Conservation (phyloP, 306 rosid genomes). For the Acacia melanoxylon region DNA sequence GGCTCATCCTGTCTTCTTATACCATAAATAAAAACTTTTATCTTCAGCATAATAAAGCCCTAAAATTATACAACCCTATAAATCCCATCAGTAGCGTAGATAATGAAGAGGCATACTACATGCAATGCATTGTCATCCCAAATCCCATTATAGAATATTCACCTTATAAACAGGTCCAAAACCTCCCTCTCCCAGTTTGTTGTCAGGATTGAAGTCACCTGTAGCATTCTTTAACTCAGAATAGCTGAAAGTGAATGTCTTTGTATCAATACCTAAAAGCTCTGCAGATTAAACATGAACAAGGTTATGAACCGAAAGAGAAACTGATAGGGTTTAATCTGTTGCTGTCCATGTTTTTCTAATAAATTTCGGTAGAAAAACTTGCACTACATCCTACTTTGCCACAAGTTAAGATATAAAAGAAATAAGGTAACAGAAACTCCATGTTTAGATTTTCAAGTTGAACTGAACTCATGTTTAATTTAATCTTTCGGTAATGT, state of each 20-base stretch:
- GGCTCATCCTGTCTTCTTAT: not conserved
- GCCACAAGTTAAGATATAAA: not conserved
- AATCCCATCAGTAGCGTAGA: not conserved
- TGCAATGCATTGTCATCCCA: not conserved
- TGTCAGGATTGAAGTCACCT: slow-evolving; percentile 52
- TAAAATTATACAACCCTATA: not conserved
- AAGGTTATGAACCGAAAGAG: slow-evolving; percentile 7
- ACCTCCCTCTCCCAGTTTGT: slow-evolving; percentile 88
- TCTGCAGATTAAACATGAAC: slow-evolving; percentile 48
- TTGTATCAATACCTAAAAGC: slow-evolving; percentile 62
- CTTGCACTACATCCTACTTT: not conserved
- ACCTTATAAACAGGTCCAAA: slow-evolving; percentile 88
- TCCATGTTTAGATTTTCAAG: not conserved
- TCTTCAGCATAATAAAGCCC: not conserved
- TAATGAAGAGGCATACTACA: not conserved
- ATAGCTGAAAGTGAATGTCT: slow-evolving; percentile 69
- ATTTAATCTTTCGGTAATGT: not conserved
- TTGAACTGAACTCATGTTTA: not conserved
- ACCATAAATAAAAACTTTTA: not conserved
- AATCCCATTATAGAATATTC: slow-evolving; percentile 11
- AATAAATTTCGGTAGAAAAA: not conserved
- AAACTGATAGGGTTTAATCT: not conserved
- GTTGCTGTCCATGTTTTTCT: not conserved
- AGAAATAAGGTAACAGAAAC: not conserved
- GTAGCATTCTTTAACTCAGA: slow-evolving; percentile 66